Base-by-base conservation (phyloP, 1,139 yeast species). In the Blastobotrys arbuscula region DNA sequence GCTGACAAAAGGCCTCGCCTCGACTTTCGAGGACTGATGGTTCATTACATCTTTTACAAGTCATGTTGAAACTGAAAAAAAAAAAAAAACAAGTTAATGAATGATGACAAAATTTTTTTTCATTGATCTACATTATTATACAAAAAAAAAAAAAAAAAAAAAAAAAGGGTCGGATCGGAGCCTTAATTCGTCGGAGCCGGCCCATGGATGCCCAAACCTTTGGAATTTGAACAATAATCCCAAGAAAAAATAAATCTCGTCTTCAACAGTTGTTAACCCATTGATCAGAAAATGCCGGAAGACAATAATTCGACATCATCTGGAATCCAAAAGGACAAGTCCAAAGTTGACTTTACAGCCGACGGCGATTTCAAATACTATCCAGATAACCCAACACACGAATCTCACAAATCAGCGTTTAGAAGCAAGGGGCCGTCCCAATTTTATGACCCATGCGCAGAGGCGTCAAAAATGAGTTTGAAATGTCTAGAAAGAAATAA, bases 371-470 rank as follows among this genome's bases (percentile, higher is more conserved):
- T 70, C 64, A 81, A 81, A 61, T 87, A 81, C 62, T 89, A 86
- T 59, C 97, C 97, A 0, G 97, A 89, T 57, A 79, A 81, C 48
- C 90, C 90, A 4, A 76, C 81, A 15, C 76, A 76, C 51, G 76
- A 79, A 52, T 68, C 77, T 28, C 87, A 81, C 62, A 78, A 80
- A 58, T 77, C 78, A 55, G 70, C 76, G 50, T 82, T 82, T 72
- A 66, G 76, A 4, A 69, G 73, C 34, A 89, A 90, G 60, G 89
- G 79, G 39, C 85, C 95, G 1, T 82, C 95, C 6, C 81, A 84
- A 64, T 92, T 76, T 65, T 90, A 84, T 61, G 97, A 92, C 62
- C 97, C 98, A 0, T 92, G 98, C 66, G 85, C 83, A 50, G 90
- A 88, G 62, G 84, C 95, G 40, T 76, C 96, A 20, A 83, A 81